Evolutionary conservation across 1,139 yeast species (phyloP), one percentile per base, ranked within the genome.

Genomic region (Taphrina flavorubra): DNA sequence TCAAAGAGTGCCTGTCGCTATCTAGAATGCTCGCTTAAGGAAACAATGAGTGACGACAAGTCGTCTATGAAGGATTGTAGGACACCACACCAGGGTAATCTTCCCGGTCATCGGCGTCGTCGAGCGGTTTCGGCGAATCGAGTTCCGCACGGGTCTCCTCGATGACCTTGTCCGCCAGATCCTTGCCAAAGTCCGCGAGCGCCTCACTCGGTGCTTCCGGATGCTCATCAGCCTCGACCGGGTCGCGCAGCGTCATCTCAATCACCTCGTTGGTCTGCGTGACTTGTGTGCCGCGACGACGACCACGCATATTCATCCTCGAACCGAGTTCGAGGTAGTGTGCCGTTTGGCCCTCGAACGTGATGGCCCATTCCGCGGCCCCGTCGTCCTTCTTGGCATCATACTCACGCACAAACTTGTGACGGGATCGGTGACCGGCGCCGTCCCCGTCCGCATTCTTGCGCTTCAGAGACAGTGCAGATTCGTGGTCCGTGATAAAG

Each of bases 261-360:
- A 58, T 58, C 49, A 58, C 62, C 25, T 58, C 62, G 42, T 58
- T 58, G 25, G 39, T 20, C 62, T 58, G 62, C 34, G 62, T 58
- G 16, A 58, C 62, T 16, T 58, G 62, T 34, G 62, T 58, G 39
- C 62, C 62, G 8, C 62, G 37, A 1, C 62, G 62, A 25, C 62
- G 51, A 14, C 62, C 62, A 2, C 62, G 62, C 62, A 94, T 84
- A 73, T 88, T 95, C 62, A 91, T 84, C 74, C 88, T 87, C 46
- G 95, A 92, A 14, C 85, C 82, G 36, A 92, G 81, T 10, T 97
- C 97, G 71, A 88, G 86, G 77, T 89, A 94, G 73, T 83, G 84
- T 71, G 84, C 84, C 57, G 82, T 83, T 47, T 81, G 82, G 71
- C 85, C 85, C 72, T 85, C 81, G 39, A 84, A 81, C 46, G 87